Conservation (phyloP, 331 rosid genomes). For the Stylosanthes scabra region DNA sequence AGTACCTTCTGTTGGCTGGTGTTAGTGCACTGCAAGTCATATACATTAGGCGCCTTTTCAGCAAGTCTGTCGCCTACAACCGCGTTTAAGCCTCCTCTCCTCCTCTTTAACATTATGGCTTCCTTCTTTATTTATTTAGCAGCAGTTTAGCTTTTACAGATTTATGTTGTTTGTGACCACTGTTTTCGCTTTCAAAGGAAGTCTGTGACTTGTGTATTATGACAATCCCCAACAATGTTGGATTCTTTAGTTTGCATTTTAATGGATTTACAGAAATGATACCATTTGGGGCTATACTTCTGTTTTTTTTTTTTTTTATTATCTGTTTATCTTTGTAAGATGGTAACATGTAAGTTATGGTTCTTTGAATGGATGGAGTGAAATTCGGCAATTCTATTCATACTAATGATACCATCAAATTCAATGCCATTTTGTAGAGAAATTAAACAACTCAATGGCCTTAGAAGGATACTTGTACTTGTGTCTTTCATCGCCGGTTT, state of each 20-base stretch:
- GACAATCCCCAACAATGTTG: slow-evolving; percentile 10
- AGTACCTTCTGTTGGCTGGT: slow-evolving; percentile 74
- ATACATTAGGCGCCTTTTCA: slow-evolving; percentile 90
- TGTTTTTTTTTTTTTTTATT: no score
- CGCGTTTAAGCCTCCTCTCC: slow-evolving; percentile 74
- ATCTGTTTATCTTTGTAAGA: background rate
- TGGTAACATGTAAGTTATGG: background rate
- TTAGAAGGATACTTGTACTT: no score
- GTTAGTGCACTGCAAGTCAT: slow-evolving; percentile 77
- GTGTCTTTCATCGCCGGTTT: no score
- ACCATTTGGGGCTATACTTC: background rate
- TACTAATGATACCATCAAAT: no score
- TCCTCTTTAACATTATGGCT: slow-evolving; percentile 29
- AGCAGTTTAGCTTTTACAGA: slow-evolving; percentile 41
- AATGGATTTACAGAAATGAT: slow-evolving; percentile 21
- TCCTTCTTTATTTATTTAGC: slow-evolving; percentile 37
- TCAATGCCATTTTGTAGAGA: no score
- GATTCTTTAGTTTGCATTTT: slow-evolving; percentile 26
- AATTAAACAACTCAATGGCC: no score
- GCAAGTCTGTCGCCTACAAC: slow-evolving; percentile 91
- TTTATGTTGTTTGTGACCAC: slow-evolving; percentile 24
- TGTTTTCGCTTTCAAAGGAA: slow-evolving; percentile 24
- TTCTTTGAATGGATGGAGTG: background rate
- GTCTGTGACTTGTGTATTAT: slow-evolving; percentile 13
- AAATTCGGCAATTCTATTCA: background rate